Evolutionary conservation across 1,139 yeast species (phyloP), one percentile per base, ranked within the genome.

Genomic region (Petasospora fabianii): DNA sequence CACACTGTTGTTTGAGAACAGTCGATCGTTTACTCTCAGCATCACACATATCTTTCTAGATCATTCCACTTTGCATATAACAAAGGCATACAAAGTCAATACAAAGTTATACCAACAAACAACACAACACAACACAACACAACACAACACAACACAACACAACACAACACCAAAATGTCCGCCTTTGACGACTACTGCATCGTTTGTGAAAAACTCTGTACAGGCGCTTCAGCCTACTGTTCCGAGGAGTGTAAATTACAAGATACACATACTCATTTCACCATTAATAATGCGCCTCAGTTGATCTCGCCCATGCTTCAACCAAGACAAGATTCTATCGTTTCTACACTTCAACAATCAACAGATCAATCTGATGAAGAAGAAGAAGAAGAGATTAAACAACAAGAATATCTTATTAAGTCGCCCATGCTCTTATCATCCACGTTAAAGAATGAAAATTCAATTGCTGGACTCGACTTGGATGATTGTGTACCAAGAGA

Each of bases 171-270:
- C 5, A 14, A 13, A 15, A 68, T 69, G 73, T 62, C 72, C 26
- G 82, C 83, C 31, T 80, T 80, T 60, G 76, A 79, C 61, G 82
- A 79, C 59, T 80, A 74, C 62, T 80, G 86, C 59, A 68, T 78
- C 38, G 75, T 76, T 38, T 80, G 86, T 60, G 85, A 79, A 51
- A 73, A 75, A 60, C 64, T 77, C 47, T 78, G 84, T 40, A 33
- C 50, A 28, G 35, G 44, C 18, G 33, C 46, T 24, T 36, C 57
- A 14, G 48, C 77, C 32, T 81, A 80, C 64, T 81, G 88, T 59
- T 76, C 82, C 5, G 76, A 73, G 12, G 65, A 62, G 27, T 81
- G 88, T 55, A 73, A 69, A 58, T 48, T 53, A 21, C 55, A 60
- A 35, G 87, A 80, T 55, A 48, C 68, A 12, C 48, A 46, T 24